Evolutionary conservation across 306 rosid genomes (phyloP), one percentile per base, ranked within the genome.

Genomic region (Sindora glabra): DNA sequence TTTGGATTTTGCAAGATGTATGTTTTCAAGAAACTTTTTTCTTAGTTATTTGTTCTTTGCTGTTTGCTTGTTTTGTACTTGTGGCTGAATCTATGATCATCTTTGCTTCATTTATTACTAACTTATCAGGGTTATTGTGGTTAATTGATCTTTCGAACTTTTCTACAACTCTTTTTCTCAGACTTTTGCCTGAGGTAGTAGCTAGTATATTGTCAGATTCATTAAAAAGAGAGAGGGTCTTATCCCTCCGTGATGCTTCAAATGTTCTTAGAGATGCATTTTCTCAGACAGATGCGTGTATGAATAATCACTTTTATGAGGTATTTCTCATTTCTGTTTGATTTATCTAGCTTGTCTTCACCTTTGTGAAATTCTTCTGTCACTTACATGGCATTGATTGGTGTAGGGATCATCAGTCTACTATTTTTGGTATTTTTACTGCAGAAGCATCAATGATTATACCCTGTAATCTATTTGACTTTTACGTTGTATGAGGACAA

Each of bases 221-320:
- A n/a, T 59, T 49, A 40, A 89, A 42, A 62, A 84, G 86, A 67
- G 94, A 86, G 76, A 77, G 77, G 69, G 89, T 89, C 64, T 67
- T 89, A 33, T 81, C 89, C 17, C 79, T 51, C 23, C 13, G 63
- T 60, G 94, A 94, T 77, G 97, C 99, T 77, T 89, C 99, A 5
- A 89, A 86, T 77, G 78, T 94, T 77, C 90, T 94, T 54, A 80
- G 83, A 72, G 97, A 79, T 71, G 94, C 95, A 51, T 84, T 89
- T 86, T 82, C 73, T 73, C 87, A 78, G 81, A 79, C 99, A 54
- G 99, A 94, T 72, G 75, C 79, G 66, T 45, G 72, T 76, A 55
- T 86, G 85, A 74, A n/a, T n/a, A n/a, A 82, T 80, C 83, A 89
- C 81, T 67, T 51, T 54, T 94, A 89, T 25, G 99, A 94, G 99